Conservation (phyloP, 208 protist species). For the Leishmania braziliensis region DNA sequence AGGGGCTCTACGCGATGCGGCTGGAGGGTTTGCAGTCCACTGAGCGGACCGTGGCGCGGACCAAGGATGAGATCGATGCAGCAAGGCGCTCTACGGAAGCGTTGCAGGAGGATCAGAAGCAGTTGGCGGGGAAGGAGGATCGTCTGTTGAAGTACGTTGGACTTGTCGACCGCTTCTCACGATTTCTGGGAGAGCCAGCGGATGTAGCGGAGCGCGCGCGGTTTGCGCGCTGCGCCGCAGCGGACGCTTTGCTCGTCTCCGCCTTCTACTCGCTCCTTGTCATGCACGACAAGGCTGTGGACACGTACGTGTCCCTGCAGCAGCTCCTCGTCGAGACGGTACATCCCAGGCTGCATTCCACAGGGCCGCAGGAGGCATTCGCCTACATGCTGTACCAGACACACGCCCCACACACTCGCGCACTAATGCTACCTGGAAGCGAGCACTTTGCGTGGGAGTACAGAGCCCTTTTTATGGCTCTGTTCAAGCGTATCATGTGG, state of each 20-base stretch:
- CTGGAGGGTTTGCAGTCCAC: slow-evolving; percentile 18
- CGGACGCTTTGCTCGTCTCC: slow-evolving; percentile 64
- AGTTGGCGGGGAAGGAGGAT: slow-evolving; percentile 33
- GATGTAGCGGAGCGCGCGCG: slow-evolving; percentile 25
- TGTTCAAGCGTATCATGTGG: slow-evolving; percentile 45
- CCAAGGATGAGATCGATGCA: slow-evolving; percentile 15
- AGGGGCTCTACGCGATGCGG: slow-evolving; percentile 9
- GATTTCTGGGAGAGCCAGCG: slow-evolving; percentile 35
- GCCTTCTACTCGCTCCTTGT: slow-evolving; percentile 63
- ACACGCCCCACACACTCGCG: slow-evolving; percentile 41
- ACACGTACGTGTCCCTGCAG: slow-evolving; percentile 13
- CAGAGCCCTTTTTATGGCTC: slow-evolving; percentile 26
- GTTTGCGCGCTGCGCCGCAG: slow-evolving; percentile 45
- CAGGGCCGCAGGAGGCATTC: slow-evolving; percentile 16
- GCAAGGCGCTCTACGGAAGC: slow-evolving; percentile 25
- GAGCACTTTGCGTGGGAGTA: slow-evolving; percentile 26
- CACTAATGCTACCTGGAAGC: slow-evolving; percentile 39
- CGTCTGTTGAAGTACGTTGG: slow-evolving; percentile 54
- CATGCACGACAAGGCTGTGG: slow-evolving; percentile 24
- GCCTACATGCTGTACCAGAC: slow-evolving; percentile 53
- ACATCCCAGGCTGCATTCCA: slow-evolving; percentile 16
- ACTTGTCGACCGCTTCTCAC: slow-evolving; percentile 69
- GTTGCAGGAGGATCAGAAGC: slow-evolving; percentile 35
- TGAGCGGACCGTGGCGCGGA: slow-evolving; percentile 9
- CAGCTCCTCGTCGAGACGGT: slow-evolving; percentile 15